phyloP scores from a whole-genome alignment of 306 rosid genomes.

The Betula pendula region DNA sequence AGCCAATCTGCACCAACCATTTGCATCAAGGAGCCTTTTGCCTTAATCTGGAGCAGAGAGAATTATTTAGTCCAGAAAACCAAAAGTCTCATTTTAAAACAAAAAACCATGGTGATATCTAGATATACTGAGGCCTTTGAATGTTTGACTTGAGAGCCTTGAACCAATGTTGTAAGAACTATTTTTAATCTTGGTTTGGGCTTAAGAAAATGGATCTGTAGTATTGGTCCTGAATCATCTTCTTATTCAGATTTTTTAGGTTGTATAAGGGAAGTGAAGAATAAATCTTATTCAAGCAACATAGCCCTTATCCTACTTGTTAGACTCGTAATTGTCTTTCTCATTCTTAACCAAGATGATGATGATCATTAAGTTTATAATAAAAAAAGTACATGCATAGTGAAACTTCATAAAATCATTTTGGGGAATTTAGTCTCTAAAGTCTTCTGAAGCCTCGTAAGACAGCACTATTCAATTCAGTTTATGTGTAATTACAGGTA shows the following conservation, averaged over 20 bases:
- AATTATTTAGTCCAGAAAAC: constrained; percentile 2
- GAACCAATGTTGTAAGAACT: not conserved
- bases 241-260: not conserved
- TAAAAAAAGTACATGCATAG: not conserved
- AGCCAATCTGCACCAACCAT: constrained; percentile 91
- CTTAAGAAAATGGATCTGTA: not conserved
- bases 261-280: not conserved
- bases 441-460: not conserved
- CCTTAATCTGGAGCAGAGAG: constrained; percentile 56
- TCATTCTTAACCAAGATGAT: not conserved
- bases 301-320: not conserved
- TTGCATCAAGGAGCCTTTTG: constrained; percentile 64
- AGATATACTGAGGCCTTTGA: constrained; percentile 19
- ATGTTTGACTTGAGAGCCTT: not conserved
- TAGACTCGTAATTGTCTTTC: not conserved
- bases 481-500: not conserved
- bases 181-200: not conserved
- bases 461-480: not conserved
- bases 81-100: not conserved
- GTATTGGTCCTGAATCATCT: constrained; percentile 1
- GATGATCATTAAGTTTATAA: not conserved
- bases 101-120: constrained; percentile 15
- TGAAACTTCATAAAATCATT: not conserved
- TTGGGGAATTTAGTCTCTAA: not conserved
- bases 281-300: not conserved